Percentiles rank a stretch among this genome's conserved stretches.
Conservation (phyloP, 2,329 filamentous ascomycete species). For the Tolypocladium endophyticum region DNA sequence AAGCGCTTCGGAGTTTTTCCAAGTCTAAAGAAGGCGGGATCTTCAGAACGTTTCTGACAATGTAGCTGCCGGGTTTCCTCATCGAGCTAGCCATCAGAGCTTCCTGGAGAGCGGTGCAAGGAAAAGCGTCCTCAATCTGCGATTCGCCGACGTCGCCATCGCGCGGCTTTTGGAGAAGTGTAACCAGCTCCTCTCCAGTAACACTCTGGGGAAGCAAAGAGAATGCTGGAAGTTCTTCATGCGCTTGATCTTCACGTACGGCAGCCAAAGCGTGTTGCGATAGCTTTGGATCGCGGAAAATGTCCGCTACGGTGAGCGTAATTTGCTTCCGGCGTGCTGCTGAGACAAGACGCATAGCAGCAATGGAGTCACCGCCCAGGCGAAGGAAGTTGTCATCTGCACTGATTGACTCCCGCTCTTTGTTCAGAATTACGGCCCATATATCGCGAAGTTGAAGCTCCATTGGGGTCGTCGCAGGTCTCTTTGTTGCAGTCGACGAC, state of each 20-base stretch:
- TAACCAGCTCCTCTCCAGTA: background rate
- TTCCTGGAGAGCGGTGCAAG: conserved; percentile 27
- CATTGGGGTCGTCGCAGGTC: background rate
- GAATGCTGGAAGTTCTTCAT: background rate
- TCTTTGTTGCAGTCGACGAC: background rate
- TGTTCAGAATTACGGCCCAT: conserved; percentile 7
- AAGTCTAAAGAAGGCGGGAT: conserved; percentile 11
- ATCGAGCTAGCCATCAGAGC: conserved; percentile 23
- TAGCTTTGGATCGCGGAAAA: conserved; percentile 2
- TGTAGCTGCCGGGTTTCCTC: conserved; percentile 20
- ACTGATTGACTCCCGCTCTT: conserved; percentile 4
- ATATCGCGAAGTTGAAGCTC: conserved; percentile 4
- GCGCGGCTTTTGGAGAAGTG: background rate
- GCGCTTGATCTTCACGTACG: background rate
- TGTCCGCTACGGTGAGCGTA: conserved; percentile 11
- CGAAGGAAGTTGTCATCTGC: conserved; percentile 7
- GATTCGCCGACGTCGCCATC: background rate
- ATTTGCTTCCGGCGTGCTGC: background rate
- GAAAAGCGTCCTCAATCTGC: conserved; percentile 21
- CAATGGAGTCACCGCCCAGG: conserved; percentile 25
- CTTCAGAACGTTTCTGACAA: conserved; percentile 16
- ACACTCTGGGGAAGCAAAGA: background rate
- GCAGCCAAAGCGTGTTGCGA: background rate
- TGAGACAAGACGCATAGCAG: conserved; percentile 6
- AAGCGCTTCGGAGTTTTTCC: conserved; percentile 15